Percentiles rank a stretch among this genome's conserved stretches.
phyloP scores from a whole-genome alignment of 805 yeast genomes.

The Torulaspora microellipsoides region DNA sequence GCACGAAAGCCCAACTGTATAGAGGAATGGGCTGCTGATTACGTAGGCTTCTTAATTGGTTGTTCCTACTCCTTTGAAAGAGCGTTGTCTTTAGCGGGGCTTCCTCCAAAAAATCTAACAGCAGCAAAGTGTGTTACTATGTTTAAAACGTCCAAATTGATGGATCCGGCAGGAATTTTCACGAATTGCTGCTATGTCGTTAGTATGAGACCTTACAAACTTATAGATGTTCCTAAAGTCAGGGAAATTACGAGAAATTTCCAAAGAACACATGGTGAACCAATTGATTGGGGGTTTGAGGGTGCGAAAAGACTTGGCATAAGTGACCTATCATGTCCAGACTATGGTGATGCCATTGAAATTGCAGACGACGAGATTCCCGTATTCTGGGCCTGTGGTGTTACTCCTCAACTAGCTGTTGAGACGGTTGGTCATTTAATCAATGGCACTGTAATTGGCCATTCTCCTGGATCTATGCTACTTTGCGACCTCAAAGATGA shows the following conservation, averaged over 20 bases:
- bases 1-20: constrained; percentile 25
- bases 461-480: constrained; percentile 39
- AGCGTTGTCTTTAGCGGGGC: constrained; percentile 32
- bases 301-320: constrained; percentile 37
- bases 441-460: constrained; percentile 34
- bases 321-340: constrained; percentile 32
- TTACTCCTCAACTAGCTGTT: constrained; percentile 31
- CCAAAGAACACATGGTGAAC: constrained; percentile 39
- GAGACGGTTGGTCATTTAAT: constrained; percentile 23
- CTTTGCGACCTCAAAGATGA: constrained; percentile 33
- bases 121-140: constrained; percentile 26
- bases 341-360: constrained; percentile 36
- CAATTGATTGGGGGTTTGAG: constrained; percentile 41
- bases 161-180: constrained; percentile 35
- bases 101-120: constrained; percentile 29
- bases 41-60: constrained; percentile 42
- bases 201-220: constrained; percentile 40
- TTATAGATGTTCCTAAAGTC: constrained; percentile 29
- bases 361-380: constrained; percentile 39
- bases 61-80: constrained; percentile 41
- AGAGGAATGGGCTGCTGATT: constrained; percentile 33
- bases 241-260: constrained; percentile 33
- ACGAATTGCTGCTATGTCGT: constrained; percentile 36
- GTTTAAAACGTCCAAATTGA: constrained; percentile 25
- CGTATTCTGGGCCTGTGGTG: constrained; percentile 45